These are phyloP conservation scores for Phoenix dactylifera DNA, from an alignment of 176 grass and related monocot genomes.

Conservation along the genomic window DNA sequence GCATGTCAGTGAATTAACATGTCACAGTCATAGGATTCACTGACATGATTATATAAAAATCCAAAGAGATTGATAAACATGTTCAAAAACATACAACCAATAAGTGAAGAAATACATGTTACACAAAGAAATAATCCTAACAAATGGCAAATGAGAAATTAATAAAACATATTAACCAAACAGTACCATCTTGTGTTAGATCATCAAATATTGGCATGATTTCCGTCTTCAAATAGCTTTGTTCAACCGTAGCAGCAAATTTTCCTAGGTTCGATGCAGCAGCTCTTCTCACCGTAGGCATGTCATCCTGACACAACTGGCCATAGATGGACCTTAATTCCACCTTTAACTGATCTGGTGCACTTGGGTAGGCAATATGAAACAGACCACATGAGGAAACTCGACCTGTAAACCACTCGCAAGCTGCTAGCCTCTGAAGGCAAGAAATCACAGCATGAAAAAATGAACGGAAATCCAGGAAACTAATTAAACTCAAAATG, in stretches of 20 bases:
- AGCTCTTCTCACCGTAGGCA: slow-evolving; percentile 94
- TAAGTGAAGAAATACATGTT: too few relatives aligned
- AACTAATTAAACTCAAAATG: too few relatives aligned
- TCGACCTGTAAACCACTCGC: slow-evolving; percentile 85
- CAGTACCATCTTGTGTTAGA: slow-evolving; percentile 85
- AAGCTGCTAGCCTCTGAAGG: slow-evolving; percentile 65
- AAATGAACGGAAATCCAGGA: not conserved
- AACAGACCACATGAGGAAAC: slow-evolving; percentile 87
- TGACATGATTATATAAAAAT: too few relatives aligned
- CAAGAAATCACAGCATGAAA: slow-evolving; percentile 12
- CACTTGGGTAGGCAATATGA: slow-evolving; percentile 81
- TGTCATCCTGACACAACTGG: slow-evolving; percentile 92
- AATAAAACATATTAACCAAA: not conserved
- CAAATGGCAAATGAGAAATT: too few relatives aligned
- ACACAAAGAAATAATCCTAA: too few relatives aligned
- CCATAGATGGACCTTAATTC: slow-evolving; percentile 67
- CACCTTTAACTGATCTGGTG: slow-evolving; percentile 57
- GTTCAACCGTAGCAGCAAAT: slow-evolving; percentile 84
- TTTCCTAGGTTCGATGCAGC: slow-evolving; percentile 91
- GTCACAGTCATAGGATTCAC: too few relatives aligned
- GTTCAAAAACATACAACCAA: too few relatives aligned
- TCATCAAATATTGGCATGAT: slow-evolving; percentile 89
- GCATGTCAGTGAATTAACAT: too few relatives aligned
- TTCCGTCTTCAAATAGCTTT: slow-evolving; percentile 55
- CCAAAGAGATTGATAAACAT: too few relatives aligned